These are phyloP conservation scores for Aurifilum marmelostoma DNA, from an alignment of 2,329 filamentous ascomycete genomes.

Conservation along the genomic window DNA sequence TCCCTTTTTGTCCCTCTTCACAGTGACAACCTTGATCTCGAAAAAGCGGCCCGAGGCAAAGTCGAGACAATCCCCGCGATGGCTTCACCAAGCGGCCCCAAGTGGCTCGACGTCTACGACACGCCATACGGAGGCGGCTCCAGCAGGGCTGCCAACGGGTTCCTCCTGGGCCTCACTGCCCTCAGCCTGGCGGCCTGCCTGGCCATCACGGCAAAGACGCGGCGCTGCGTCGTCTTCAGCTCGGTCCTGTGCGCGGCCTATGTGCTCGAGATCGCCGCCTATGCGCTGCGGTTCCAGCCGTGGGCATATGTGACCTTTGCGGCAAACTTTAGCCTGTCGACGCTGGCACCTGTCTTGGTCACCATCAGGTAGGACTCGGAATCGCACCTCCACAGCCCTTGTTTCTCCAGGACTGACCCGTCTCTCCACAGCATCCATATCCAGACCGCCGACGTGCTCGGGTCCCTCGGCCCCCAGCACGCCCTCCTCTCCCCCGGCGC, in stretches of 20 bases:
- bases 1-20: background rate
- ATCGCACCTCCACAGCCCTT: too few relatives aligned
- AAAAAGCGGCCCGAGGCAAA: background rate
- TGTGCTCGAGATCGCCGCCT: slow-evolving; percentile 21
- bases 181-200: slow-evolving; percentile 22
- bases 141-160: slow-evolving; percentile 15
- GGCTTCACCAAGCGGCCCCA: slow-evolving; percentile 7
- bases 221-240: slow-evolving; percentile 24
- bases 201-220: slow-evolving; percentile 19
- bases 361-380: slow-evolving; percentile 34
- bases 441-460: slow-evolving; percentile 34
- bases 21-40: background rate
- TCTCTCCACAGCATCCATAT: slow-evolving; percentile 36
- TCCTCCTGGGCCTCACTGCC: slow-evolving; percentile 23
- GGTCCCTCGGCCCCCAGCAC: slow-evolving; percentile 37
- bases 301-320: slow-evolving; percentile 22
- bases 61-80: background rate
- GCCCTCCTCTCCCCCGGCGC: slow-evolving; percentile 34
- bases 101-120: slow-evolving; percentile 20
- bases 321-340: slow-evolving; percentile 27
- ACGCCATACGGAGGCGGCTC: slow-evolving; percentile 26
- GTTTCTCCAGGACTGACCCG: background rate
- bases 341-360: slow-evolving; percentile 37
- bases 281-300: slow-evolving; percentile 20
- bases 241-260: slow-evolving; percentile 23